Evolutionary conservation across 139 green algal species (phyloP).

Genomic region (Closterium sp.): DNA sequence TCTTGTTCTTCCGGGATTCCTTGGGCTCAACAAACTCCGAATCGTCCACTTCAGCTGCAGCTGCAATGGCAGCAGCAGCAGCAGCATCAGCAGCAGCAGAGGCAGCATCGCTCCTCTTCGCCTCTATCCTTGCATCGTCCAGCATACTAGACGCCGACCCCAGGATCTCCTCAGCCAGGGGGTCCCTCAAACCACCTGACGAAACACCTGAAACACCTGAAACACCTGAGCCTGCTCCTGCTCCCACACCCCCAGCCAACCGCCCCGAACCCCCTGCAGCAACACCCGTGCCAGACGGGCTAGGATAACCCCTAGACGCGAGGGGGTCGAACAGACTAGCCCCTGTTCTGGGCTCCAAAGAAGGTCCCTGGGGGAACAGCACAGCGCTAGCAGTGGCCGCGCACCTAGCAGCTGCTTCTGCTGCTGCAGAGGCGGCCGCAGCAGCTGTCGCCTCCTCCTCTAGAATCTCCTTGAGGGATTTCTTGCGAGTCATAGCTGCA

Average conservation of each 20-base stretch:
- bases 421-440: not conserved
- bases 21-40: constrained; percentile 41
- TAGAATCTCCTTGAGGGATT: constrained; percentile 46
- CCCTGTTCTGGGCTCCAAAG: not conserved
- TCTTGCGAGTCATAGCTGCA: not conserved
- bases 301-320: not conserved
- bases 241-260: not conserved
- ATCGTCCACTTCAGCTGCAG: not conserved
- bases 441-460: constrained; percentile 43
- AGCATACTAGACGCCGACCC: not conserved
- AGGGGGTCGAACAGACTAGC: not conserved
- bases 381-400: not conserved
- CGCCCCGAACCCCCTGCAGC: not conserved
- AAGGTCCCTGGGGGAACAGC: not conserved
- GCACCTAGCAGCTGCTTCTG: not conserved
- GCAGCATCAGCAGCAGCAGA: not conserved
- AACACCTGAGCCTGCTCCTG: not conserved
- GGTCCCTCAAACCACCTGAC: constrained; percentile 1
- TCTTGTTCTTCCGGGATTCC: constrained; percentile 39
- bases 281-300: not conserved
- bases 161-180: constrained; percentile 17
- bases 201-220: not conserved
- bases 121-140: not conserved
- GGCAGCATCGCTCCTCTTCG: not conserved
- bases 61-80: not conserved